phyloP scores from a whole-genome alignment of 495 filamentous ascomycete genomes.

The Parathielavia appendiculata region DNA sequence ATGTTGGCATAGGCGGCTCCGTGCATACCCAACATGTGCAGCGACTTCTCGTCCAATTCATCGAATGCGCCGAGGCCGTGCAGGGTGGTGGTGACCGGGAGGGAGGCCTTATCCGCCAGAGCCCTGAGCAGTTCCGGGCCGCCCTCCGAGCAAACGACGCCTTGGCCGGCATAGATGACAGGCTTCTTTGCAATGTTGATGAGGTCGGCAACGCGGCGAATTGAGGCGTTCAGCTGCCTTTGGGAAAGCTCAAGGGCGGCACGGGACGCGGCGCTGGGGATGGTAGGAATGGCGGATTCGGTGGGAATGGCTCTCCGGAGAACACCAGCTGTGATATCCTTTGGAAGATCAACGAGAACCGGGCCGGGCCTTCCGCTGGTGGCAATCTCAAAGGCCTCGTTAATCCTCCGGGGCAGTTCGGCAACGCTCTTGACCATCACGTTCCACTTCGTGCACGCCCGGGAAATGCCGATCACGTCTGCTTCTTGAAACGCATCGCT shows the following conservation, averaged over 20 bases:
- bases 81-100: slow-evolving; percentile 74
- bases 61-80: slow-evolving; percentile 75
- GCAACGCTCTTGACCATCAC: slow-evolving; percentile 78
- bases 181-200: slow-evolving; percentile 73
- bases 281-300: slow-evolving; percentile 54
- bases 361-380: slow-evolving; percentile 70
- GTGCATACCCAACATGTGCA: slow-evolving; percentile 84
- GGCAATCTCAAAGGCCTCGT: slow-evolving; percentile 82
- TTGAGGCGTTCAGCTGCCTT: slow-evolving; percentile 55
- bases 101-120: slow-evolving; percentile 65
- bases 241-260: slow-evolving; percentile 55
- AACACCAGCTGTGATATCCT: slow-evolving; percentile 68
- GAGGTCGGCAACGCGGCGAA: slow-evolving; percentile 59
- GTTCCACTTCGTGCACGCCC: slow-evolving; percentile 81
- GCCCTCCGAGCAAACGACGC: slow-evolving; percentile 57
- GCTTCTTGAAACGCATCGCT: slow-evolving; percentile 80
- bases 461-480: slow-evolving; percentile 69
- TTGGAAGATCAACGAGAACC: slow-evolving; percentile 75
- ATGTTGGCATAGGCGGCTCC: slow-evolving; percentile 75
- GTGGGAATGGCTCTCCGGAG: slow-evolving; percentile 65
- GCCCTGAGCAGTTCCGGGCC: slow-evolving; percentile 62
- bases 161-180: slow-evolving; percentile 70
- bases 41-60: slow-evolving; percentile 67
- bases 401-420: slow-evolving; percentile 70
- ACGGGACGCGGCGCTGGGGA: slow-evolving; percentile 65